phyloP scores from a whole-genome alignment of 2,329 filamentous ascomycete species.

The Fusarium tricinctum region DNA sequence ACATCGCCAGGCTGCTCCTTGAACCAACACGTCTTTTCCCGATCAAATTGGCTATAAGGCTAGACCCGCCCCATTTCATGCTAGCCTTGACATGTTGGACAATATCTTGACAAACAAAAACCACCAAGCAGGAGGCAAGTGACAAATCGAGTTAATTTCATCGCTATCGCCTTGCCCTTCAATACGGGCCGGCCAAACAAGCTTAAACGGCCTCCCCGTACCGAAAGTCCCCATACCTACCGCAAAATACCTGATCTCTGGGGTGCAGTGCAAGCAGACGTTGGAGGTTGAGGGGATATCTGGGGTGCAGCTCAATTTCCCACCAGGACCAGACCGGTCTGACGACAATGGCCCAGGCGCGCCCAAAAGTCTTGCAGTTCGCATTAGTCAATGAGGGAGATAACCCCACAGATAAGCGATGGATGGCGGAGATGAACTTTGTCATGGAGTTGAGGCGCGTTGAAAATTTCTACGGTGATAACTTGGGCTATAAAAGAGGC shows the following conservation, averaged over 20 bases:
- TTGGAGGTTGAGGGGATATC: conserved; percentile 6
- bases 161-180: not conserved
- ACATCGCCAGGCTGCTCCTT: too few relatives aligned
- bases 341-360: conserved; percentile 15
- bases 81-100: not conserved
- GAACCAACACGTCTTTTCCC: not conserved
- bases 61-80: not conserved
- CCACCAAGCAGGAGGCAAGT: not conserved
- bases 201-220: conserved; percentile 13
- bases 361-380: conserved; percentile 17
- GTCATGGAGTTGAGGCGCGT: not conserved
- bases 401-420: conserved; percentile 43
- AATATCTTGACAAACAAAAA: not conserved
- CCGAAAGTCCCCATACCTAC: conserved; percentile 4
- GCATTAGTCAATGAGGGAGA: conserved; percentile 34
- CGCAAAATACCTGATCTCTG: conserved; percentile 10
- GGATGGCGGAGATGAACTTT: conserved; percentile 9
- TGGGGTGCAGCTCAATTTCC: conserved; percentile 8
- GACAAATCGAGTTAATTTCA: conserved; percentile 1
- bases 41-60: not conserved
- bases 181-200: conserved; percentile 26
- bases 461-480: not conserved
- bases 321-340: conserved; percentile 10
- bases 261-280: conserved; percentile 27
- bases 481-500: conserved; percentile 21